phyloP scores from a whole-genome alignment of 2,329 filamentous ascomycete species.

The Ophiostoma quercus region DNA sequence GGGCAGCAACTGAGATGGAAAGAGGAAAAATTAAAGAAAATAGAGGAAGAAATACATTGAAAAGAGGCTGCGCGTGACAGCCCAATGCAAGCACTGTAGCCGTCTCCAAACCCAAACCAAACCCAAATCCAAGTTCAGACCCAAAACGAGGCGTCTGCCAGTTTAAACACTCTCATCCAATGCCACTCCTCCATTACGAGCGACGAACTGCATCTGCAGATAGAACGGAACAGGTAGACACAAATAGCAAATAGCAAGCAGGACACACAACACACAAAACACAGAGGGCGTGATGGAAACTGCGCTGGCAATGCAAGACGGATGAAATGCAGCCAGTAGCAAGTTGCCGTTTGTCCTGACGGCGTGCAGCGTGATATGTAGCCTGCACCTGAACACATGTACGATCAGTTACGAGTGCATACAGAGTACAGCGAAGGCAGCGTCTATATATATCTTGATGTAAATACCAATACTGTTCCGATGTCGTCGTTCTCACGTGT shows the following conservation, averaged over 20 bases:
- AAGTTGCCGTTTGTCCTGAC: neutral
- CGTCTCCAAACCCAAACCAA: too few relatives aligned
- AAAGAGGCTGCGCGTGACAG: neutral
- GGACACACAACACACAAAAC: too few relatives aligned
- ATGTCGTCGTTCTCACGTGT: neutral
- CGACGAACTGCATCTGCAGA: constrained; percentile 1
- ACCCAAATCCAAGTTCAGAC: too few relatives aligned
- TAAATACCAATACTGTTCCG: too few relatives aligned
- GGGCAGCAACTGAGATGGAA: neutral
- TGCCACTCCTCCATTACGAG: neutral
- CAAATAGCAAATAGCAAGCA: neutral
- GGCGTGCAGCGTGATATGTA: neutral
- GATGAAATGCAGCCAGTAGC: constrained; percentile 12
- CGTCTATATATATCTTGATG: neutral
- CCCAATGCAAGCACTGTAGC: neutral
- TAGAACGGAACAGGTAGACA: neutral
- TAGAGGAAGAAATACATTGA: too few relatives aligned
- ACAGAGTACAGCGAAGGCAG: neutral
- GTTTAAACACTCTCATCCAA: neutral
- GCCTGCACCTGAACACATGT: neutral
- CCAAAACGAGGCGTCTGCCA: neutral
- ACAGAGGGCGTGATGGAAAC: constrained; percentile 24
- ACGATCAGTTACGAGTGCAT: neutral
- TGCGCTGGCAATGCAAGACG: constrained; percentile 19
- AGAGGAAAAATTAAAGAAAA: neutral